phyloP scores from a whole-genome alignment of 1,139 yeast species.

The Taphrina deformans region DNA sequence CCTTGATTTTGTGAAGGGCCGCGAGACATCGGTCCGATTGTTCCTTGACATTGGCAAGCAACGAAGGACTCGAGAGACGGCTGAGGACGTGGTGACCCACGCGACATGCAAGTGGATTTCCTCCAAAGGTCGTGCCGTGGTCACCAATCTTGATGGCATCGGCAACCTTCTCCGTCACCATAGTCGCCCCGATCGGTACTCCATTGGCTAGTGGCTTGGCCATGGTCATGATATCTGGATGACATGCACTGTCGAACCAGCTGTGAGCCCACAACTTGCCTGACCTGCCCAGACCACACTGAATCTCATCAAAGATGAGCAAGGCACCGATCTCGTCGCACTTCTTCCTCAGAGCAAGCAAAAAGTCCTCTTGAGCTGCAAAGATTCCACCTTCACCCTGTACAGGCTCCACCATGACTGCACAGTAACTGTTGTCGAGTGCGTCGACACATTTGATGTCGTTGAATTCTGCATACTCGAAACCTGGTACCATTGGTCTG shows the following conservation, averaged over 20 bases:
- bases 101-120: constrained; percentile 87
- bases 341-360: constrained; percentile 62
- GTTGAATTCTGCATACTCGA: constrained; percentile 56
- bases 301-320: constrained; percentile 91
- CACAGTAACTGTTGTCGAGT: constrained; percentile 73
- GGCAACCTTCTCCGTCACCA: constrained; percentile 79
- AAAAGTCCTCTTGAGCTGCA: constrained; percentile 62
- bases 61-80: constrained; percentile 60
- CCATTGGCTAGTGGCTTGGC: constrained; percentile 98
- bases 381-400: constrained; percentile 98
- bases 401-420: constrained; percentile 90
- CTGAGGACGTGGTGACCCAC: constrained; percentile 75
- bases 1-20: constrained; percentile 51
- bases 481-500: constrained; percentile 84
- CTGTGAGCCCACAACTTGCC: constrained; percentile 94
- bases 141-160: constrained; percentile 77
- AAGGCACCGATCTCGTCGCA: constrained; percentile 72
- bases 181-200: constrained; percentile 94
- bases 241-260: constrained; percentile 61
- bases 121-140: constrained; percentile 98
- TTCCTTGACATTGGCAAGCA: constrained; percentile 59
- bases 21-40: constrained; percentile 52
- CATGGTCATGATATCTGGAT: constrained; percentile 89
- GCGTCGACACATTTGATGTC: constrained; percentile 60
- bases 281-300: constrained; percentile 92